Evolutionary conservation across 2,329 filamentous ascomycete species (phyloP).

Genomic region (Amauroascus niger): DNA sequence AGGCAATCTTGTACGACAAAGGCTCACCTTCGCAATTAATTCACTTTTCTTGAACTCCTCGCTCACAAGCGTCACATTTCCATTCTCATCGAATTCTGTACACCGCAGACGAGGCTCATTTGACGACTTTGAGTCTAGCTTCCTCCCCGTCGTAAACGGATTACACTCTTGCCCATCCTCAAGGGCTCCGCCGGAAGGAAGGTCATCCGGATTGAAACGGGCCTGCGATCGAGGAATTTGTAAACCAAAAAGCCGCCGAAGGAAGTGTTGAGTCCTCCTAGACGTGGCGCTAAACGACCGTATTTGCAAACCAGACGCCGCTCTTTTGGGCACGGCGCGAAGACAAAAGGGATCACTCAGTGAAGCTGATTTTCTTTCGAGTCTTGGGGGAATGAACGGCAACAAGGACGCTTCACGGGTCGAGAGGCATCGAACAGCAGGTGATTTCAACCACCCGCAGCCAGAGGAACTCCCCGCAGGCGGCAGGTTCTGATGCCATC

Average conservation of each 20-base stretch:
- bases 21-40: slow-evolving; percentile 74
- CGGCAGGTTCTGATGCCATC: neutral
- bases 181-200: slow-evolving; percentile 45
- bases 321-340: neutral
- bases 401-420: slow-evolving; percentile 5
- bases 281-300: slow-evolving; percentile 24
- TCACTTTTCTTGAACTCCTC: slow-evolving; percentile 97
- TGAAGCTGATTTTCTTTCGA: neutral
- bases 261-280: slow-evolving; percentile 25
- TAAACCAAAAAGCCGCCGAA: slow-evolving; percentile 31
- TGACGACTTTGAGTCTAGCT: slow-evolving; percentile 63
- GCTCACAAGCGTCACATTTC: slow-evolving; percentile 83
- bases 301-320: slow-evolving; percentile 1
- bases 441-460: neutral
- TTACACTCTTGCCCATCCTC: slow-evolving; percentile 52
- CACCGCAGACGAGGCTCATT: slow-evolving; percentile 81
- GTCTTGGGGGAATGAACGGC: neutral
- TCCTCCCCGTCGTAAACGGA: slow-evolving; percentile 60
- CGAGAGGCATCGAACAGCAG: neutral
- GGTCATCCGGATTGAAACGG: slow-evolving; percentile 48
- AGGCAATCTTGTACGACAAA: neutral
- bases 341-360: neutral
- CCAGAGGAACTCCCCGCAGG: neutral
- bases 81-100: slow-evolving; percentile 88
- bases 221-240: slow-evolving; percentile 25